Conservation (phyloP, 2,329 filamentous ascomycete genomes). For the Ophiostoma sp. region DNA sequence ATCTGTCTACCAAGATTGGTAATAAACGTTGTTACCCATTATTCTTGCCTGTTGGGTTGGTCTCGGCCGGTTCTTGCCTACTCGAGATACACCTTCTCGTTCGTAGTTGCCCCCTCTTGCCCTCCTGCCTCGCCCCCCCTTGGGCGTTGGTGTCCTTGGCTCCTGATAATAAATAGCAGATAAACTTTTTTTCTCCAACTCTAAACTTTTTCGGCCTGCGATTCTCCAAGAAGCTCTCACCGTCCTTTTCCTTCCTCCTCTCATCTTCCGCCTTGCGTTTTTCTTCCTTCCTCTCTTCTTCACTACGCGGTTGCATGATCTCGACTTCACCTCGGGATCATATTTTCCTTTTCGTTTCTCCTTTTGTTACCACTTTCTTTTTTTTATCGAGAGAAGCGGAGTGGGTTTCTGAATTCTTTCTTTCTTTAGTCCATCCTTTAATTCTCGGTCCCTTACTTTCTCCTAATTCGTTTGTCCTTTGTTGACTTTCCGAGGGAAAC, state of each 20-base stretch:
- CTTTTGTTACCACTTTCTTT: not conserved
- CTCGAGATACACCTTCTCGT: not conserved
- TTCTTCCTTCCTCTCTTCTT: not conserved
- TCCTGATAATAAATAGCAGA: slow-evolving; percentile 16
- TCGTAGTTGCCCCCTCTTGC: slow-evolving; percentile 4
- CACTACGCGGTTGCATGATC: not conserved
- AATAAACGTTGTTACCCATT: not conserved
- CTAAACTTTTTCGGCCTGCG: not conserved
- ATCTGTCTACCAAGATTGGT: not conserved
- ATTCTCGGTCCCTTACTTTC: too few species aligned
- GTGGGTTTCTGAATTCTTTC: not conserved
- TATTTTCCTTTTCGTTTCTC: not conserved
- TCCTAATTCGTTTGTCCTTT: not conserved
- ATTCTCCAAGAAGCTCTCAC: not conserved
- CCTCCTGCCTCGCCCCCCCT: not conserved
- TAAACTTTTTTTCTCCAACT: slow-evolving; percentile 7
- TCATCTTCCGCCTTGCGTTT: not conserved
- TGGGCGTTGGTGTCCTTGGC: not conserved
- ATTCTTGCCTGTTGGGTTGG: not conserved
- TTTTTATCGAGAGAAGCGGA: not conserved
- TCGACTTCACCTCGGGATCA: not conserved
- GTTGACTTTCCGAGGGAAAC: slow-evolving; percentile 1
- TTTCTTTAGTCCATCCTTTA: not conserved
- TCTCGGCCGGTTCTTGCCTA: slow-evolving; percentile 10
- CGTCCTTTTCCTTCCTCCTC: slow-evolving; percentile 4